A percentile compares a stretch with the other conserved stretches of the same genome.
Evolutionary conservation across 1,284 basidiomycete genomes (phyloP).

Genomic region (Taiwanofungus camphoratus): DNA sequence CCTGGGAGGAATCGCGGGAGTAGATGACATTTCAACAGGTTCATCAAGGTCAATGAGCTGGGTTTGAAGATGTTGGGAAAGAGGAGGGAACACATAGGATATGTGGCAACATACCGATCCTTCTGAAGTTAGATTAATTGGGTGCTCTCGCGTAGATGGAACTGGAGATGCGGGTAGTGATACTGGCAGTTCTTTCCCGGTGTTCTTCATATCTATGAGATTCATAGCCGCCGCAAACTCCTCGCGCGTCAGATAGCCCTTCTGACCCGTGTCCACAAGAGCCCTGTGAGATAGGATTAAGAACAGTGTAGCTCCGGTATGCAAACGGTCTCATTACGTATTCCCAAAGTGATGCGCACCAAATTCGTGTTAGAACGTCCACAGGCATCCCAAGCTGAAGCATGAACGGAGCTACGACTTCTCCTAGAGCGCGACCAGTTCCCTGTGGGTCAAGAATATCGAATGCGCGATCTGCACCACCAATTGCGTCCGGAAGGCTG

Average conservation of each 20-base stretch:
- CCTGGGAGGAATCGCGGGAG: not conserved
- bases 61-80: not conserved
- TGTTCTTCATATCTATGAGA: constrained; percentile 83
- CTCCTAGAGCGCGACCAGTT: constrained; percentile 18
- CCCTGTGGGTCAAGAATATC: constrained; percentile 20
- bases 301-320: not conserved
- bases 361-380: constrained; percentile 18
- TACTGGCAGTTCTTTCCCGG: constrained; percentile 74
- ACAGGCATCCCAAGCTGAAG: constrained; percentile 19
- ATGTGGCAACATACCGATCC: too few relatives aligned
- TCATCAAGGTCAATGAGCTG: constrained; percentile 5
- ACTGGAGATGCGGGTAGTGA: constrained; percentile 34
- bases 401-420: constrained; percentile 18
- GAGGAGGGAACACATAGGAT: too few relatives aligned
- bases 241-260: constrained; percentile 84
- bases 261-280: constrained; percentile 84
- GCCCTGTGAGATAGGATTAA: constrained; percentile 58
- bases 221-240: constrained; percentile 97
- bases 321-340: constrained; percentile 63
- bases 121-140: too few relatives aligned
- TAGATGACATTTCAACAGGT: not conserved
- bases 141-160: not conserved
- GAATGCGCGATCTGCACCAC: constrained; percentile 23
- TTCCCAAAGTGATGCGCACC: constrained; percentile 27
- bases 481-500: constrained; percentile 14